Evolutionary conservation across 371 early-diverging fungal species (phyloP), one percentile per base, ranked within the genome.

Genomic region (Mucor plumbeus): DNA sequence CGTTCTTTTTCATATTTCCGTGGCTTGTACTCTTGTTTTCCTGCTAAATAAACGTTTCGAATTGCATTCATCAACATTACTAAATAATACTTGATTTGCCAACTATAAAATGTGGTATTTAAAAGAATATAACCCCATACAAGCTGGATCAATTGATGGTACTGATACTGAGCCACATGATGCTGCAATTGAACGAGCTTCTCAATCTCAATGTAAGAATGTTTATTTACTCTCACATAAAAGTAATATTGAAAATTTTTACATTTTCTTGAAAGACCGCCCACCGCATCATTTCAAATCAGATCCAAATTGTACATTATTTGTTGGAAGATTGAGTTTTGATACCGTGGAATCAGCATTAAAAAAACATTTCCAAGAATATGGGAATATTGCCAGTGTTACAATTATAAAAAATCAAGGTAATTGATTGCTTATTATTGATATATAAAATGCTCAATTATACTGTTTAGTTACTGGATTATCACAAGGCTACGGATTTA

Each of bases 101-200:
- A 21, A 48, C 10, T n/a, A 17, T 21, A 48, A n/a, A 21, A 87
- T 85, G 87, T 85, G 84, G 84, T 86, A 78, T 70, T 79, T 82
- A 14, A 76, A 81, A 40, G 73, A 69, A 34, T 88, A 88, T 63
- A 70, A 82, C 60, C 86, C 89, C 15, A 55, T 87, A 10, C 70
- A 79, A 59, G 85, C 74, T 19, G 89, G 89, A 15, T 83, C 82
- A n/a, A 85, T 88, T 17, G 83, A 86, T 70, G 89, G 89, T 31
- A 80, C 79, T 0, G 84, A 75, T 43, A 73, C 62, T 11, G 63
- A 66, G 13, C 79, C 85, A 11, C 89, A 87, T 55, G 89, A 88
- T 67, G 68, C 76, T 50, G 88, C 83, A 17, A 63, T 88, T 41
- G 63, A 75, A 40, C 64, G 88, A 67, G 87, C 88, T 15, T 47